phyloP scores from a whole-genome alignment of 1,284 basidiomycete genomes.

The Sporisorium reilianum region DNA sequence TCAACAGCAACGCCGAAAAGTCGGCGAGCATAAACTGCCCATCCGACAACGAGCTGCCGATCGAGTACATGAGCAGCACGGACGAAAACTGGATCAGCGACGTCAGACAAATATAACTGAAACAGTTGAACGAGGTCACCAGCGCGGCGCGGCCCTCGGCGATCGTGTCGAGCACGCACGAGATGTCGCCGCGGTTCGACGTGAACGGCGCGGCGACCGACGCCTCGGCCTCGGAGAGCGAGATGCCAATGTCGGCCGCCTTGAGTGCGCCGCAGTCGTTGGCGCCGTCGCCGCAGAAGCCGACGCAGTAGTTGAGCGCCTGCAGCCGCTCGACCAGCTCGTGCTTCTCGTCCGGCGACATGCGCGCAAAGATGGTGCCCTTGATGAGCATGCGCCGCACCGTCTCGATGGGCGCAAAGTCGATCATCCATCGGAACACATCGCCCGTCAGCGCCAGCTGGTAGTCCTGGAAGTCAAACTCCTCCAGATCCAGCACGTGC shows the following conservation, averaged over 20 bases:
- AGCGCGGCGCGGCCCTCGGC: conserved; percentile 88
- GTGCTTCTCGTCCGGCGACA: conserved; percentile 99
- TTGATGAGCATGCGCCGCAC: conserved; percentile 84
- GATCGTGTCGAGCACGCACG: conserved; percentile 95
- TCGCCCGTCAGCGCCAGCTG: conserved; percentile 95
- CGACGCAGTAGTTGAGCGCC: conserved; percentile 90
- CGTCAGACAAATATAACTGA: conserved; percentile 85
- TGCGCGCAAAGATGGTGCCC: conserved; percentile 94
- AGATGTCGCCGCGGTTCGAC: conserved; percentile 90
- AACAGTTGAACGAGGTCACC: conserved; percentile 98
- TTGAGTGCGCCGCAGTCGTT: conserved; percentile 99
- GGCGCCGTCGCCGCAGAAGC: conserved; percentile 99
- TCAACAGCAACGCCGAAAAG: conserved; percentile 31
- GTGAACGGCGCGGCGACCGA: conserved; percentile 99
- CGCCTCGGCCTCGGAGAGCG: conserved; percentile 96
- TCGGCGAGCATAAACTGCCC: conserved; percentile 82
- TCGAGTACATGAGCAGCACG: conserved; percentile 92
- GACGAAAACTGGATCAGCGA: conserved; percentile 74
- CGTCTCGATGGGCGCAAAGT: conserved; percentile 87
- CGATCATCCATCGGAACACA: conserved; percentile 98
- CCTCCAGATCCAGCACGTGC: conserved; percentile 60
- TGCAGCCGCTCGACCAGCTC: conserved; percentile 96
- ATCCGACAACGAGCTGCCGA: conserved; percentile 94
- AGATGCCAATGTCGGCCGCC: conserved; percentile 97
- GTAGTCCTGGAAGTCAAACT: conserved; percentile 79